These are phyloP conservation scores for Penicillium aurantiogriseum DNA, from an alignment of 2,329 filamentous ascomycete genomes.

Conservation along the genomic window DNA sequence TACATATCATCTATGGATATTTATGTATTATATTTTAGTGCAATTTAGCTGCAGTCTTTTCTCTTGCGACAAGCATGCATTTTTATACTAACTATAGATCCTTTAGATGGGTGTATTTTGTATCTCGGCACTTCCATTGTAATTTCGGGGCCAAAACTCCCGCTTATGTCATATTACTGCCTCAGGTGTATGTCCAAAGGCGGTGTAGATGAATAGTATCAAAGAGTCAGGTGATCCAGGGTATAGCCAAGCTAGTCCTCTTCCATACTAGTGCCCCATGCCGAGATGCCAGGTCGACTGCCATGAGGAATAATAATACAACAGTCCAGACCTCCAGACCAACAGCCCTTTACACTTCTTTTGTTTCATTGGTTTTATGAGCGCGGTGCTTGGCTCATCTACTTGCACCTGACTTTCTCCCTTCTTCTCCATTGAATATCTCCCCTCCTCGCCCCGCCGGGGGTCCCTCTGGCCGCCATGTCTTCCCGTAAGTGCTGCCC, in stretches of 20 bases:
- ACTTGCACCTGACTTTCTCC: slow-evolving; percentile 6
- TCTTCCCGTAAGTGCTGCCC: slow-evolving; percentile 53
- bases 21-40: no score
- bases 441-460: slow-evolving; percentile 36
- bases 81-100: neutral
- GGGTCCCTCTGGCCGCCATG: slow-evolving; percentile 54
- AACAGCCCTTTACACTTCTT: slow-evolving; percentile 12
- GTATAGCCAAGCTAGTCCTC: neutral
- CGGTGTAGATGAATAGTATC: neutral
- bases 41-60: neutral
- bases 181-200: neutral
- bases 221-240: neutral
- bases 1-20: no score
- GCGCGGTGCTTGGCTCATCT: slow-evolving; percentile 10
- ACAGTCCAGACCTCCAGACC: slow-evolving; percentile 21
- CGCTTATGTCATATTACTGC: neutral
- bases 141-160: neutral
- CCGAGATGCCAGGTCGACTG: slow-evolving; percentile 30
- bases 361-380: slow-evolving; percentile 11
- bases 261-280: slow-evolving; percentile 18
- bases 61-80: neutral
- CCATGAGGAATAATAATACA: slow-evolving; percentile 28
- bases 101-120: neutral
- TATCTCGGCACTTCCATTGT: neutral
- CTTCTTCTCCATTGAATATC: slow-evolving; percentile 13